phyloP scores from a whole-genome alignment of 1,139 yeast species.

The Kodamaea sp. region DNA sequence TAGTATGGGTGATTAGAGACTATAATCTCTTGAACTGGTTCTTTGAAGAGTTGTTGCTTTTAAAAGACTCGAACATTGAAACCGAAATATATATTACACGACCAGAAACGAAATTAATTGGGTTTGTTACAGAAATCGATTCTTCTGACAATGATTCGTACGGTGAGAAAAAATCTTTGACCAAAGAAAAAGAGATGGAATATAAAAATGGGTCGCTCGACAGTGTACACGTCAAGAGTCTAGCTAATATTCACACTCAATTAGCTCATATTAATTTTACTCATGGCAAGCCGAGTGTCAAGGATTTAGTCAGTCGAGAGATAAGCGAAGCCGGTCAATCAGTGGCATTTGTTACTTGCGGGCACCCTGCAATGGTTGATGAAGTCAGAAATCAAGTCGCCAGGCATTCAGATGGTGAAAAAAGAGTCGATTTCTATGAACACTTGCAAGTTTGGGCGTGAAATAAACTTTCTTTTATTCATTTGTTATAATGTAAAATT shows the following conservation, averaged over 20 bases:
- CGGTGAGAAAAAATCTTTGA: slow-evolving; percentile 1
- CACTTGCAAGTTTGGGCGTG: slow-evolving; percentile 39
- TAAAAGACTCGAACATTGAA: slow-evolving; percentile 30
- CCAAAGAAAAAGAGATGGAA: slow-evolving; percentile 5
- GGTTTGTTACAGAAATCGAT: slow-evolving; percentile 12
- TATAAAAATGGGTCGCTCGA: slow-evolving; percentile 1
- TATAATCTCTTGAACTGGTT: slow-evolving; percentile 47
- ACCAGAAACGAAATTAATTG: slow-evolving; percentile 19
- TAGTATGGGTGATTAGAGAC: slow-evolving; percentile 53
- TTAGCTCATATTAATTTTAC: slow-evolving; percentile 25
- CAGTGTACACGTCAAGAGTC: neutral
- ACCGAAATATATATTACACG: slow-evolving; percentile 44
- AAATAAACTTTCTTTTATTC: neutral
- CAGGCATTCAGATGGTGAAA: slow-evolving; percentile 22
- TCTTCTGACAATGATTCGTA: slow-evolving; percentile 8
- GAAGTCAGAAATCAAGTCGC: slow-evolving; percentile 39
- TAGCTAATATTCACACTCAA: slow-evolving; percentile 3
- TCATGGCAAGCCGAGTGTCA: slow-evolving; percentile 34
- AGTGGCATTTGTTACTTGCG: slow-evolving; percentile 48
- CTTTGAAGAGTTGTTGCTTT: slow-evolving; percentile 40
- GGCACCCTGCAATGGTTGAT: slow-evolving; percentile 53
- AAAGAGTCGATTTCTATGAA: slow-evolving; percentile 47
- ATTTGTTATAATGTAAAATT: no score
- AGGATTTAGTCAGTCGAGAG: slow-evolving; percentile 24
- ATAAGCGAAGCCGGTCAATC: slow-evolving; percentile 27